Base-by-base conservation (phyloP, 2,329 filamentous ascomycete genomes). In the Penicillium sp. region DNA sequence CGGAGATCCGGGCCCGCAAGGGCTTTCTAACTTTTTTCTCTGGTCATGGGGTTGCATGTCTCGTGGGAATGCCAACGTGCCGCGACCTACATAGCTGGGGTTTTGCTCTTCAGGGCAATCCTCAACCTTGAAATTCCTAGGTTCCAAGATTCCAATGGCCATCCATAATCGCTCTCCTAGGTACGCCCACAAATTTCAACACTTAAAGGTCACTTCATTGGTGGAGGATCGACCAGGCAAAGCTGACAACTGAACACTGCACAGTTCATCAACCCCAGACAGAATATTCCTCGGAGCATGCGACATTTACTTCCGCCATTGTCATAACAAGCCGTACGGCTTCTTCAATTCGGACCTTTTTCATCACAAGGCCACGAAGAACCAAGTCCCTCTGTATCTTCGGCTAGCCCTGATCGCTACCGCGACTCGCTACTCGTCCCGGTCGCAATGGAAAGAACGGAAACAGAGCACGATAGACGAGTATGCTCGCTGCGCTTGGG, bases 351-450 rank as follows among this genome's bases (percentile, higher is more conserved):
- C 57, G 2, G 50, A 49, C 1, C 33, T 62, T 2, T 61, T 62
- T 24, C 53, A 57, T 21, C 45, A 51, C 16, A 60, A 58, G 21
- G 46, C 51, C 13, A 41, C 48, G 10, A 29, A 42, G 2, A 52
- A 56, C 18, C 52, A 47, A 36, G 45, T 61, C 9, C 58, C 60
- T 4, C 42, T 56, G 0, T 52, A 62, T 23, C 52, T 62, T 12
- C 53, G 54, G 29, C 42, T 58, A 2, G 53, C 56, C 10, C 18
- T 58, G 12, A 58, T 58, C 21, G 56, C 56, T n/a, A 56, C 64
- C 8, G 64, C 70, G 4, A 58, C 68, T 13, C 63, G 70, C 13
- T 73, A 72, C 49, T 60, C 64, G 2, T 65, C 52, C 6, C 52
- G 52, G 6, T 53, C 56, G 9, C 63, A 53, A 66, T 67, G 56